These are phyloP conservation scores for Verticillium isaacii DNA, from an alignment of 2,329 filamentous ascomycete genomes.

Conservation along the genomic window DNA sequence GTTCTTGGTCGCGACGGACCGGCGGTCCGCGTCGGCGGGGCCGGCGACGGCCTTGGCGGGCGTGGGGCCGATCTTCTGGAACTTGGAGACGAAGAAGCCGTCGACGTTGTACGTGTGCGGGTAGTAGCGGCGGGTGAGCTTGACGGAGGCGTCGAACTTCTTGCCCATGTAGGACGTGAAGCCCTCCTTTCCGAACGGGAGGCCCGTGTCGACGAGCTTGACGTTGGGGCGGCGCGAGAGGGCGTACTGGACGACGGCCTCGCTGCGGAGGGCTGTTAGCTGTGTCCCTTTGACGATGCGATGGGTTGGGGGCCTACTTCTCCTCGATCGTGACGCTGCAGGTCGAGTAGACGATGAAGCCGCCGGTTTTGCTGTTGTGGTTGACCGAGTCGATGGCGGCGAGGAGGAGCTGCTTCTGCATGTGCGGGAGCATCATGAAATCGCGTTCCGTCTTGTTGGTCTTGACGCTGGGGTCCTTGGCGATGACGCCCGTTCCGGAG, in stretches of 20 bases:
- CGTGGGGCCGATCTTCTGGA: slow-evolving; percentile 85
- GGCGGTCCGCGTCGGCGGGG: slow-evolving; percentile 33
- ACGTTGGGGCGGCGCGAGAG: slow-evolving; percentile 90
- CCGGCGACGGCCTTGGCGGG: slow-evolving; percentile 41
- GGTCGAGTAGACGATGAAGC: slow-evolving; percentile 94
- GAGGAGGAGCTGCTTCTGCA: slow-evolving; percentile 90
- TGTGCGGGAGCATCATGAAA: slow-evolving; percentile 86
- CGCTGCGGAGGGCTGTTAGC: slow-evolving; percentile 43
- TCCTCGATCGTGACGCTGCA: slow-evolving; percentile 94
- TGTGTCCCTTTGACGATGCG: not conserved
- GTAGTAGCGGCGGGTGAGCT: slow-evolving; percentile 80
- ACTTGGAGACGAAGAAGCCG: slow-evolving; percentile 96
- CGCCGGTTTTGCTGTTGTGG: slow-evolving; percentile 85
- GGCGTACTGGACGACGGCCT: slow-evolving; percentile 90
- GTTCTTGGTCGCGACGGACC: slow-evolving; percentile 13
- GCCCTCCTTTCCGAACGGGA: slow-evolving; percentile 87
- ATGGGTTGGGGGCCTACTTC: slow-evolving; percentile 24
- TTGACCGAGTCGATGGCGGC: slow-evolving; percentile 94
- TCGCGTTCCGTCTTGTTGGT: slow-evolving; percentile 97
- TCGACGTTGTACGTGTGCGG: slow-evolving; percentile 93
- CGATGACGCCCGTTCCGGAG: slow-evolving; percentile 94
- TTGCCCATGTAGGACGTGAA: slow-evolving; percentile 91
- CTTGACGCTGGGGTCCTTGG: slow-evolving; percentile 95
- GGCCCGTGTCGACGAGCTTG: slow-evolving; percentile 83
- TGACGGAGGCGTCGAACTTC: slow-evolving; percentile 81